Evolutionary conservation across 1,284 basidiomycete species (phyloP).

Genomic region (Leccinum huronense): DNA sequence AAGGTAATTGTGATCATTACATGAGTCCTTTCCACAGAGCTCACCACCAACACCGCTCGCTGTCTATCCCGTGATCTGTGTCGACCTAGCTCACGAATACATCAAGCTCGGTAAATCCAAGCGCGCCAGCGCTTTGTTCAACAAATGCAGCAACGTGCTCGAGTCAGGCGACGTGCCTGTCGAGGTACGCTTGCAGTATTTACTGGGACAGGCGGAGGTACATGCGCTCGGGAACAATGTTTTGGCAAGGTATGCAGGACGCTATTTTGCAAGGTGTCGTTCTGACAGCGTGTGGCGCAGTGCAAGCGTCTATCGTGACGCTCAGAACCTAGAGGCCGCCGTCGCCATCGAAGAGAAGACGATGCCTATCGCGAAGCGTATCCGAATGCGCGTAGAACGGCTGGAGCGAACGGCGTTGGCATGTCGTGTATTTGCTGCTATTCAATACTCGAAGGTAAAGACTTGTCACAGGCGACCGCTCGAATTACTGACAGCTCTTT

Average conservation of each 20-base stretch:
- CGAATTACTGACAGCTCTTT: conserved; percentile 1
- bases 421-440: conserved; percentile 60
- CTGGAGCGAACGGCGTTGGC: conserved; percentile 74
- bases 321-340: conserved; percentile 45
- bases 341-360: conserved; percentile 31
- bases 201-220: conserved; percentile 66
- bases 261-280: not conserved
- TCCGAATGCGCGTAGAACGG: conserved; percentile 54
- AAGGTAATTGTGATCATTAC: conserved; percentile 42
- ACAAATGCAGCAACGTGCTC: conserved; percentile 50
- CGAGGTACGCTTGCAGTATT: conserved; percentile 52
- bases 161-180: conserved; percentile 45
- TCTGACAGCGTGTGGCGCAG: conserved; percentile 36
- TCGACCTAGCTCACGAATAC: conserved; percentile 76
- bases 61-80: conserved; percentile 68
- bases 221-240: conserved; percentile 63
- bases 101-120: conserved; percentile 70
- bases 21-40: not conserved
- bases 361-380: conserved; percentile 51
- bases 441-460: conserved; percentile 64
- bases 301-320: conserved; percentile 56
- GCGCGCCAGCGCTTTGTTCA: conserved; percentile 64
- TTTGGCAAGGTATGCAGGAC: conserved; percentile 53
- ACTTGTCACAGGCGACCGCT: not conserved
- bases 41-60: conserved; percentile 3